Conservation (phyloP, 805 yeast species). For the Blastobotrys peoriensis region DNA sequence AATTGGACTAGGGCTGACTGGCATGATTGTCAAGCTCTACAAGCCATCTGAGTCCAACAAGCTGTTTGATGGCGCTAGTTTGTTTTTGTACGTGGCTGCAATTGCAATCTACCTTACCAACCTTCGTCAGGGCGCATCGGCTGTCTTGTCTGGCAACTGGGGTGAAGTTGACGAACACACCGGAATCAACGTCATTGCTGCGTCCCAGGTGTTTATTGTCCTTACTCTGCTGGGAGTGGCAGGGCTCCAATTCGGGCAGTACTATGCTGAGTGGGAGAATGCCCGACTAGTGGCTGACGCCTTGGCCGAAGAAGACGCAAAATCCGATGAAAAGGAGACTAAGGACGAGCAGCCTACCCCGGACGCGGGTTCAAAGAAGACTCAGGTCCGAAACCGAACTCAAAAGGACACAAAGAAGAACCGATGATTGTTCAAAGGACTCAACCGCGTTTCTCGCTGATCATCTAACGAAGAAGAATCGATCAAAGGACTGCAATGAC, state of each 20-base stretch:
- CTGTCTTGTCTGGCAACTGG: slow-evolving; percentile 72
- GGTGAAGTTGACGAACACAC: slow-evolving; percentile 86
- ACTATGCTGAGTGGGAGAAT: slow-evolving; percentile 69
- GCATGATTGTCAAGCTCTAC: slow-evolving; percentile 70
- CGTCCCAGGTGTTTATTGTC: slow-evolving; percentile 72
- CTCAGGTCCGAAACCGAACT: slow-evolving; percentile 1
- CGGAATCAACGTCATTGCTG: slow-evolving; percentile 88
- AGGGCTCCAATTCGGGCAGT: slow-evolving; percentile 79
- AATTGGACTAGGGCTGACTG: slow-evolving; percentile 59
- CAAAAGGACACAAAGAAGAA: slow-evolving; percentile 16
- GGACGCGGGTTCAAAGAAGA: slow-evolving; percentile 4
- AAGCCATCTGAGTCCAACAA: slow-evolving; percentile 82
- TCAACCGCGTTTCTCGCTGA: too few species aligned
- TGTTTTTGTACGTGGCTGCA: slow-evolving; percentile 66
- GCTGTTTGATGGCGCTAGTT: slow-evolving; percentile 83
- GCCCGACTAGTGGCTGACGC: slow-evolving; percentile 12
- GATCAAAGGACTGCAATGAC: too few species aligned
- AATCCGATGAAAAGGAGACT: slow-evolving; percentile 16
- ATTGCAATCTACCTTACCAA: slow-evolving; percentile 81
- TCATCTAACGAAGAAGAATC: too few species aligned
- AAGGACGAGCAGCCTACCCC: slow-evolving; percentile 6
- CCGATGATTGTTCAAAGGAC: slow-evolving; percentile 2
- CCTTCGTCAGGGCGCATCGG: slow-evolving; percentile 69
- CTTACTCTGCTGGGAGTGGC: slow-evolving; percentile 71
- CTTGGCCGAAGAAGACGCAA: slow-evolving; percentile 20